Base-by-base conservation (phyloP, 2,329 filamentous ascomycete species). In the Claviceps maximensis region DNA sequence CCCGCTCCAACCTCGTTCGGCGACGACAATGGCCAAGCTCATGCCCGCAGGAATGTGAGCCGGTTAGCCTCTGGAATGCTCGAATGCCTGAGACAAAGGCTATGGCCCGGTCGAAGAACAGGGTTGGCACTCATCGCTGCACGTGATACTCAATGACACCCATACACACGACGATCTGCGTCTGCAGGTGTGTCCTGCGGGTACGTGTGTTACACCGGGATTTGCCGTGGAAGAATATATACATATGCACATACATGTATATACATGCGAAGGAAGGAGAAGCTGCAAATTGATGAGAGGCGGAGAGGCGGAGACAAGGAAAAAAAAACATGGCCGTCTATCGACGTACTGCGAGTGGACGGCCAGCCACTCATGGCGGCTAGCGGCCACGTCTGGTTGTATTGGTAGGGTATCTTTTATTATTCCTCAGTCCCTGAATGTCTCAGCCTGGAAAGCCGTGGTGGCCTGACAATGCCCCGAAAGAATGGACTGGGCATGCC, bases 71-170 rank as follows among this genome's bases (percentile, higher is more conserved):
- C 55, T 67, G 66, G 66, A 68, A 68, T 68, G 66, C 54, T 58
- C 33, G 52, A 56, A 50, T 50, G 57, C 55, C 60, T 67, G 66
- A 69, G 66, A 69, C 67, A 69, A 66, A 64, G 63, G 62, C 63
- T 63, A 66, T 61, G 56, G 56, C 55, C 51, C 60, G 12, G 19
- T 21, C 42, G 42, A 25, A 45, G 12, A 15, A 7, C 21, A 21
- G 21, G 41, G 56, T 54, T 55, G 58, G 58, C 29, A 49, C 49
- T 53, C 57, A 45, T 50, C 49, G 31, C 33, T 47, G 56, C 61
- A 63, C 60, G 62, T 65, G 60, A 65, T 60, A 48, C 19, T 51
- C 55, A 51, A 54, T 51, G 53, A 53, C 36, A 38, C 36, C 36
- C 36, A 38, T n/a, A 45, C 53, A 52, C 47, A 52, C 44, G 52